These are phyloP conservation scores for Lithocarpus polystachyus DNA, from an alignment of 306 rosid species.

Conservation along the genomic window DNA sequence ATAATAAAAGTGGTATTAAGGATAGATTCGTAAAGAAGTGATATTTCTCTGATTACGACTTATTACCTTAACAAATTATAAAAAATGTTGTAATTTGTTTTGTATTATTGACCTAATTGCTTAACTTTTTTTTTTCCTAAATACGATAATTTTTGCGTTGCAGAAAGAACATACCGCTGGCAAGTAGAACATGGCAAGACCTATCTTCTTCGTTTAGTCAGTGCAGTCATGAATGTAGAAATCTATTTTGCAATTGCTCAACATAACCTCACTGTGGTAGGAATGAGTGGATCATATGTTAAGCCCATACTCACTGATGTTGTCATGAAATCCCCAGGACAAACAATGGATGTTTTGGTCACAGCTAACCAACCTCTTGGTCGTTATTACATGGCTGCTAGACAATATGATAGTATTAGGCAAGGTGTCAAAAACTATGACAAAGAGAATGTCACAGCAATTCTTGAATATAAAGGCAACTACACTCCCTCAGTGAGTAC, in stretches of 20 bases:
- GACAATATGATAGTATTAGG: too few species aligned
- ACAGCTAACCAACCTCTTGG: constrained; percentile 21
- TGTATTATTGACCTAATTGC: too few species aligned
- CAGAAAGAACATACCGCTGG: constrained; percentile 32
- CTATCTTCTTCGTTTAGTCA: constrained; percentile 29
- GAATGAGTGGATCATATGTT: constrained; percentile 29
- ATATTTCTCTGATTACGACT: too few species aligned
- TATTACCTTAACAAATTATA: too few species aligned
- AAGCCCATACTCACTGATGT: constrained; percentile 25
- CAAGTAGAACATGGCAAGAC: constrained; percentile 31
- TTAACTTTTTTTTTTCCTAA: too few species aligned
- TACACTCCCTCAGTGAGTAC: background rate
- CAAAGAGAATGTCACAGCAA: constrained; percentile 19
- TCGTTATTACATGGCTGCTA: constrained; percentile 31
- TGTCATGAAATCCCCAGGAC: constrained; percentile 41
- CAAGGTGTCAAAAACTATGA: background rate
- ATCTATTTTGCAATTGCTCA: constrained; percentile 31
- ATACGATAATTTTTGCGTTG: background rate
- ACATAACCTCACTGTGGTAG: constrained; percentile 34
- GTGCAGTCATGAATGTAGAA: constrained; percentile 35
- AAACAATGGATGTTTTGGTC: constrained; percentile 43
- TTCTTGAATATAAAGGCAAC: constrained; percentile 24
- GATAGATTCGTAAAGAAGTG: too few species aligned
- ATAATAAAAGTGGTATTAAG: too few species aligned
- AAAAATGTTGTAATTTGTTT: too few species aligned